Percentiles rank a stretch among this genome's conserved stretches.
These are phyloP conservation scores for Magnaporthiopsis rhizophila DNA, from an alignment of 2,329 filamentous ascomycete species.

Conservation along the genomic window DNA sequence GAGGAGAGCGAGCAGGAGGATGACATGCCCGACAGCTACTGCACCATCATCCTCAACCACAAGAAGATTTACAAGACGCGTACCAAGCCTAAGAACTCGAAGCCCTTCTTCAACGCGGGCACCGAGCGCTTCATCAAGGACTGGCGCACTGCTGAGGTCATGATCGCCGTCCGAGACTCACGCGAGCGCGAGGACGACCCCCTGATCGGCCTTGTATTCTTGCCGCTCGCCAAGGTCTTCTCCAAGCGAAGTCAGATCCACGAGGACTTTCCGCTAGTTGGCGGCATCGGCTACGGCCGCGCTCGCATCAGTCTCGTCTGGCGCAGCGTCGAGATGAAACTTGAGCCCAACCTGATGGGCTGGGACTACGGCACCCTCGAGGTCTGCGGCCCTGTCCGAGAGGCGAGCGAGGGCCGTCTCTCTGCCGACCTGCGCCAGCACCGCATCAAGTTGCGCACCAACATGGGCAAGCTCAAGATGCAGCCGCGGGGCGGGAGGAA, in stretches of 20 bases:
- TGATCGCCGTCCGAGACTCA: slow-evolving; percentile 59
- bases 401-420: slow-evolving; percentile 31
- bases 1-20: slow-evolving; percentile 55
- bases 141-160: slow-evolving; percentile 59
- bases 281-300: slow-evolving; percentile 65
- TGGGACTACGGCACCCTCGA: slow-evolving; percentile 69
- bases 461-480: slow-evolving; percentile 45
- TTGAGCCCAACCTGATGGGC: slow-evolving; percentile 50
- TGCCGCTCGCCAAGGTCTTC: slow-evolving; percentile 56
- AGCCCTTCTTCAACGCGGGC: slow-evolving; percentile 72
- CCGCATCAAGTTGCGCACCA: slow-evolving; percentile 21
- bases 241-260: slow-evolving; percentile 56
- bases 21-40: slow-evolving; percentile 62
- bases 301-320: slow-evolving; percentile 65
- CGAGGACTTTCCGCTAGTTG: slow-evolving; percentile 57
- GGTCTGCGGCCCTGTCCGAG: slow-evolving; percentile 43
- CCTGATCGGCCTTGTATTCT: slow-evolving; percentile 61
- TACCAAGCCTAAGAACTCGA: slow-evolving; percentile 70
- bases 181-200: slow-evolving; percentile 63
- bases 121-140: slow-evolving; percentile 65
- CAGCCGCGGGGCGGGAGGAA: slow-evolving; percentile 22
- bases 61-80: slow-evolving; percentile 61
- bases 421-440: slow-evolving; percentile 28
- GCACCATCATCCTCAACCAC: slow-evolving; percentile 66
- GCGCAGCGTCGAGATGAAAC: slow-evolving; percentile 57